A percentile compares a stretch with the other conserved stretches of the same genome.
Evolutionary conservation across 202 grass and related monocot genomes (phyloP).

Genomic region (Setaria italica): DNA sequence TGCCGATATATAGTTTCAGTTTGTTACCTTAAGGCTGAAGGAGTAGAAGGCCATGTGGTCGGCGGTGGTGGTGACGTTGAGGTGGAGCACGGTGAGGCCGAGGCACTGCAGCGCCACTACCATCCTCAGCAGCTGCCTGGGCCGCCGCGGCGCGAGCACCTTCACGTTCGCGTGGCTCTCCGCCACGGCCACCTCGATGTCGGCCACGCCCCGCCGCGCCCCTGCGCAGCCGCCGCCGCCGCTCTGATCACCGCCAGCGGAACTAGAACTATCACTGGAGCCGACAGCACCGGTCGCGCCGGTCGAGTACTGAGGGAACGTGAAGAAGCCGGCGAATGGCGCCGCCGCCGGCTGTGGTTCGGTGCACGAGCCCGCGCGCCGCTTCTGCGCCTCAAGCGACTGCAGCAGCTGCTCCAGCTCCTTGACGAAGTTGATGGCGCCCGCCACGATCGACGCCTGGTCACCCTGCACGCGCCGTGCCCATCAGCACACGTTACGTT

Average conservation of each 20-base stretch:
- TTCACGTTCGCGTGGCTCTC: conserved; percentile 75
- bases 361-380: neutral
- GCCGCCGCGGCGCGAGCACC: conserved; percentile 57
- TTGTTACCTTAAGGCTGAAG: conserved; percentile 68
- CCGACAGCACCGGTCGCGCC: neutral
- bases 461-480: conserved; percentile 51
- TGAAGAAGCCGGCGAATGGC: conserved; percentile 60
- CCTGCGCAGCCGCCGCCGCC: conserved; percentile 2
- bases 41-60: conserved; percentile 56
- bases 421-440: conserved; percentile 82
- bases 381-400: conserved; percentile 63
- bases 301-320: conserved; percentile 60
- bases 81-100: conserved; percentile 69
- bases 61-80: conserved; percentile 65
- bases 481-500: neutral
- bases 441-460: conserved; percentile 71
- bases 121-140: conserved; percentile 64
- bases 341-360: neutral
- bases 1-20: too few species aligned
- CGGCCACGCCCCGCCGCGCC: conserved; percentile 35
- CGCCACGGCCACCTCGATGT: conserved; percentile 68
- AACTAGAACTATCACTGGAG: neutral
- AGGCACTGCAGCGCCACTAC: conserved; percentile 58
- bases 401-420: conserved; percentile 76
- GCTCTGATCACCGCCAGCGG: conserved; percentile 10